Evolutionary conservation across 805 yeast species (phyloP), one percentile per base, ranked within the genome.

Genomic region (Sugiyamaella marilandica): DNA sequence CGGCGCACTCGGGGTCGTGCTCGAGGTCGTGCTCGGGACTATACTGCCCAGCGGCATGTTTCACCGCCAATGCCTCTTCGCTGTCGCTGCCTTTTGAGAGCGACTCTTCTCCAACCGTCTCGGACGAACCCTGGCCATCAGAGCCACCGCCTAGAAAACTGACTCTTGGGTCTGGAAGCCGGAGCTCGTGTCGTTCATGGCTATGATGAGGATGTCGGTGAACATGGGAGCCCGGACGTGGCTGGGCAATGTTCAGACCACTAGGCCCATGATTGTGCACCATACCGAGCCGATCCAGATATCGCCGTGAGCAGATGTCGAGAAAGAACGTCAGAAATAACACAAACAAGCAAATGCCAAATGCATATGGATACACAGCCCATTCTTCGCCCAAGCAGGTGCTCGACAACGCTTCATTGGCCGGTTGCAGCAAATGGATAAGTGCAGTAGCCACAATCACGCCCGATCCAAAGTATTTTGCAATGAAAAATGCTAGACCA

Each of bases 371-470:
- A 58, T 80, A 81, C n/a, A 67, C 74, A 2, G 70, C 70, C 80
- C 80, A 77, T 18, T 43, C 43, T 10, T 48, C 46, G 2, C 56
- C 53, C 16, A 61, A 55, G 34, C 62, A 61, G 18, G 50, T 54
- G 32, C 50, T 48, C 2, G 58, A 36, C 5, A 62, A 54, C 2
- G 59, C 56, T 41, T 62, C 54, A 51, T 70, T 69, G 2, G 73
- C 71, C 0, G 73, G 73, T 47, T 68, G 70, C 55, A 84, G 70
- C 51, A 84, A 67, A 67, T 85, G 92, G 54, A 85, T 78, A 60
- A 83, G 83, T 0, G 90, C 85, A 3, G 92, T 85, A 5, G 91
- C 86, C 2, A 85, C 70, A 60, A 85, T 85, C 41, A 85, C 91
- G 44, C 92, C 92, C 2, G 89, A 77, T 56, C 92, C 92, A 61